Evolutionary conservation across 257 asterid genomes (phyloP).

Genomic region (Marsdenia floribunda): DNA sequence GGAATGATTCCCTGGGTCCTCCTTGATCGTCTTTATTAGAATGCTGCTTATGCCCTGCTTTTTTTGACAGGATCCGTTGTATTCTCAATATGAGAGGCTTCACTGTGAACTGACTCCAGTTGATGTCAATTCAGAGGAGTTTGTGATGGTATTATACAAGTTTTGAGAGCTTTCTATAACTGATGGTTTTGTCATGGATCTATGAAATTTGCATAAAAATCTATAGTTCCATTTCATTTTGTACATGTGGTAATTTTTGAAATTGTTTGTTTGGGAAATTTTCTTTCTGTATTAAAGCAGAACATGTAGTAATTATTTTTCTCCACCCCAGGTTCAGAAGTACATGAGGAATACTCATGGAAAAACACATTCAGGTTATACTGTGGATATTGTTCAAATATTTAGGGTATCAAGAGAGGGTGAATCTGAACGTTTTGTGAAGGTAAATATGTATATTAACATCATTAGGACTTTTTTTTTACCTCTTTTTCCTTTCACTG

Average conservation of each 20-base stretch:
- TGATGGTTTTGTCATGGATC: neutral
- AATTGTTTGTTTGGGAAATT: neutral
- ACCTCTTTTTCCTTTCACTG: neutral
- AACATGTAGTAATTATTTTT: constrained; percentile 3
- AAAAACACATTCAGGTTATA: constrained; percentile 66
- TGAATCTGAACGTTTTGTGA: constrained; percentile 62
- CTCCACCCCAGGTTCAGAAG: constrained; percentile 56
- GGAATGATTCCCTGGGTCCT: neutral
- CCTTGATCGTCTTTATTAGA: neutral
- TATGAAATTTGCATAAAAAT: neutral
- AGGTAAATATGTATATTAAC: constrained; percentile 34
- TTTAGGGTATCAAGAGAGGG: constrained; percentile 78
- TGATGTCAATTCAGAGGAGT: constrained; percentile 57
- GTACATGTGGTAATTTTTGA: neutral
- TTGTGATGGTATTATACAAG: constrained; percentile 45
- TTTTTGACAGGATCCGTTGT: constrained; percentile 64
- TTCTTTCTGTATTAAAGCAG: constrained; percentile 10
- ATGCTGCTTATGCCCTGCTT: constrained; percentile 4
- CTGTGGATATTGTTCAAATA: constrained; percentile 63
- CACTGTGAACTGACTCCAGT: constrained; percentile 66
- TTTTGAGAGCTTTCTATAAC: neutral
- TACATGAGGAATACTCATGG: constrained; percentile 89
- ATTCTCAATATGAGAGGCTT: constrained; percentile 71
- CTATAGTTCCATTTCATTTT: neutral
- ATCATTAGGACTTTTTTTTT: neutral